Evolutionary conservation across 306 rosid species (phyloP), one percentile per base, ranked within the genome.

Genomic region (Prunus padus): DNA sequence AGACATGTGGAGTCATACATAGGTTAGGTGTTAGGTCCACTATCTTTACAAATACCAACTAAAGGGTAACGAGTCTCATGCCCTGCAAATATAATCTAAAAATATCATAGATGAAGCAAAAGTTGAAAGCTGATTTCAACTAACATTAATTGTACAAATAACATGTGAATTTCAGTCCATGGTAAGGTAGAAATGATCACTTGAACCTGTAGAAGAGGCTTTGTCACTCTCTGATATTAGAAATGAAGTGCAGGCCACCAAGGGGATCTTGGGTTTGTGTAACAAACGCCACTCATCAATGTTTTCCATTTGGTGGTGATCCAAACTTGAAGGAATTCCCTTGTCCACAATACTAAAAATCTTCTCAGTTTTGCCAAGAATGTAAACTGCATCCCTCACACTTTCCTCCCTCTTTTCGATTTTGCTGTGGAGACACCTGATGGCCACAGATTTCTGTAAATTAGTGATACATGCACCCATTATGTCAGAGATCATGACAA

Each of bases 371-470:
- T 87, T 82, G 18, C 97, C 93, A 49, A 91, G 81, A 82, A 77
- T 28, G 67, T 69, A 76, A 81, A 86, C 92, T 3, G 91, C 91
- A 14, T 82, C 59, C 79, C 94, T 84, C 28, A 94, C 94, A 47
- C 84, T 81, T 18, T 78, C 88, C 75, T 87, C 95, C 79, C 97
- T 86, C 73, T 88, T 83, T 85, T 94, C 98, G 73, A 90, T 91
- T 23, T 76, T 52, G 62, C 87, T 81, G 75, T 60, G 67, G 83
- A 84, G 73, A 77, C 89, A 85, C 82, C 75, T 87, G 0, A 30
- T n/a, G 1, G 84, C 79, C 76, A 91, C 49, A 71, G 83, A 83
- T 40, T 40, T 26, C 31, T 87, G 89, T 66, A 90, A 66, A 83
- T 92, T 91, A 40, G 87, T 78, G 71, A 92, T 76, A 77, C 96